Base-by-base conservation (phyloP, 2,329 filamentous ascomycete species). In the Basipetospora chlamydospora region DNA sequence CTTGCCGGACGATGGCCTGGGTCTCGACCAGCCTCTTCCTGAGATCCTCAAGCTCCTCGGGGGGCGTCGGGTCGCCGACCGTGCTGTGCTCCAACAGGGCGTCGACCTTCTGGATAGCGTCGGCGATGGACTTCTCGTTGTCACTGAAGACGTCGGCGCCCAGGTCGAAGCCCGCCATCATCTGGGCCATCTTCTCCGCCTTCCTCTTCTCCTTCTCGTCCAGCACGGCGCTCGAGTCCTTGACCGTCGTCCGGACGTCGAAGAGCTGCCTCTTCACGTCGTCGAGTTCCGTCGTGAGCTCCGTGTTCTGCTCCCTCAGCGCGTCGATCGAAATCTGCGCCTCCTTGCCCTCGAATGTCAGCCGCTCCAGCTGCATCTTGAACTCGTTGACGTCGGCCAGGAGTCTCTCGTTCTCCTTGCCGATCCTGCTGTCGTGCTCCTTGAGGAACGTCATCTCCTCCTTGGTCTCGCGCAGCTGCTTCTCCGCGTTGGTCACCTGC, bases 151-250 rank as follows among this genome's bases (percentile, higher is more conserved):
- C 78, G 40, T 95, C 87, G 33, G 81, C 80, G 30, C 86, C 88
- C 23, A 98, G 73, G 51, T 98, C 88, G 49, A 98, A 96, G 3
- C 88, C 86, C 41, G 90, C 90, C 88, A 98, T 95, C 90, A 98
- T 98, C 70, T 95, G 83, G 29, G 90, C 90, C 90, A 98, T 98
- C 61, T 92, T 90, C 63, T 98, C 90, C 1, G 87, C 85, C 70
- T 98, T 98, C 64, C 86, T 87, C 67, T 86, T 88, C 61, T 96
- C 92, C 68, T 98, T 98, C 60, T 96, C 90, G 48, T 96, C 88
- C 15, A 92, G 64, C 12, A 85, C 80, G 7, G 86, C 86, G 30
- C 75, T 86, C 2, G 82, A 88, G 61, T 96, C 90, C 63, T 90
- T 93, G 39, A 88, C 86, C 47, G 77, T 90, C 82, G 96, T 95